phyloP scores from a whole-genome alignment of 2,329 filamentous ascomycete species.

The Claviceps monticola region DNA sequence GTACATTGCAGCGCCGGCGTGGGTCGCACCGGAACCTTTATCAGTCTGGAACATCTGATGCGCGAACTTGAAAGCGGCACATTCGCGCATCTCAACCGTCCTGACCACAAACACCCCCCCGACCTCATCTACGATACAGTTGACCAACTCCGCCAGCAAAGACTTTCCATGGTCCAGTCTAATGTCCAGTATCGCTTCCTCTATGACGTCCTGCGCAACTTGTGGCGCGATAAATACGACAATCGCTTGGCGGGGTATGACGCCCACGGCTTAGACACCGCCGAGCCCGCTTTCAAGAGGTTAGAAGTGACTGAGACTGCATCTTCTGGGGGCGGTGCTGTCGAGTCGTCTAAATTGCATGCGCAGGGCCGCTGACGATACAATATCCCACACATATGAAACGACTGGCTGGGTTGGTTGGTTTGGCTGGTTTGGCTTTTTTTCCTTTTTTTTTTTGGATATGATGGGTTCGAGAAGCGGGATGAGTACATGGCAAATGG shows the following conservation, averaged over 20 bases:
- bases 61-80: slow-evolving; percentile 66
- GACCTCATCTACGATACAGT: slow-evolving; percentile 73
- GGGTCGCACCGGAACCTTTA: slow-evolving; percentile 88
- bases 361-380: neutral
- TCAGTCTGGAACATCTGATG: slow-evolving; percentile 84
- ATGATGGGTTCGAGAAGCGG: too few relatives aligned
- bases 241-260: slow-evolving; percentile 16
- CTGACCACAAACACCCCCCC: slow-evolving; percentile 29
- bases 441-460: too few relatives aligned
- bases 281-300: slow-evolving; percentile 38
- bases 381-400: too few relatives aligned
- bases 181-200: slow-evolving; percentile 75
- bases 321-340: slow-evolving; percentile 13
- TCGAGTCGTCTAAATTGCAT: neutral
- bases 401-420: too few relatives aligned
- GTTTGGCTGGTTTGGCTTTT: too few relatives aligned
- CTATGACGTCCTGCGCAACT: slow-evolving; percentile 69
- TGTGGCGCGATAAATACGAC: slow-evolving; percentile 55
- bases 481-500: too few relatives aligned
- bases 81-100: slow-evolving; percentile 25
- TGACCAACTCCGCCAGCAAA: slow-evolving; percentile 67
- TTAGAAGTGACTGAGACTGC: slow-evolving; percentile 33
- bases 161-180: slow-evolving; percentile 91
- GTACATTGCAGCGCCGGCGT: slow-evolving; percentile 86
- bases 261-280: slow-evolving; percentile 19